Evolutionary conservation across 1,139 yeast genomes (phyloP).

Genomic region (Kodamaea anthophila): DNA sequence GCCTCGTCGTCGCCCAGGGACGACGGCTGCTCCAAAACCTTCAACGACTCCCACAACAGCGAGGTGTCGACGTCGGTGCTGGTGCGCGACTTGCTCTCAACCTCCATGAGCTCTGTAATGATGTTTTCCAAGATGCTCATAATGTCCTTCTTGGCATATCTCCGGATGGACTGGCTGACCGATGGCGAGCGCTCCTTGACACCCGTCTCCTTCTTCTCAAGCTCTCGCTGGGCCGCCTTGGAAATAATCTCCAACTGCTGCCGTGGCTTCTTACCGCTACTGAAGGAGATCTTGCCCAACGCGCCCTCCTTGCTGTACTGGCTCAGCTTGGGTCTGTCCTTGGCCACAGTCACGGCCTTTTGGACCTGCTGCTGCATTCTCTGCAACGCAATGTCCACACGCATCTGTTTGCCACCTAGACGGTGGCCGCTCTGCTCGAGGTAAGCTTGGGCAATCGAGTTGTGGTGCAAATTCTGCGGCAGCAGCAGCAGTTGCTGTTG

Average conservation of each 20-base stretch:
- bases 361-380: constrained; percentile 99
- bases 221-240: constrained; percentile 46
- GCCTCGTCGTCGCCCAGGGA: constrained; percentile 39
- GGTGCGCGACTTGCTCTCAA: constrained; percentile 80
- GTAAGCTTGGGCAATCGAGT: constrained; percentile 89
- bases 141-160: constrained; percentile 38
- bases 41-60: constrained; percentile 73
- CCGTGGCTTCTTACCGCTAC: constrained; percentile 83
- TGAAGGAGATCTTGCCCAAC: constrained; percentile 78
- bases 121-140: constrained; percentile 66
- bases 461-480: constrained; percentile 36
- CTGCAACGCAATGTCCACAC: constrained; percentile 93
- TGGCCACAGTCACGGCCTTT: constrained; percentile 91
- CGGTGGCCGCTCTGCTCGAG: constrained; percentile 90
- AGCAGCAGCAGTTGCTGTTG: constrained; percentile 2
- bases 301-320: constrained; percentile 82
- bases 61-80: constrained; percentile 48
- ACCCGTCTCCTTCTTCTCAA: constrained; percentile 30
- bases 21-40: constrained; percentile 49
- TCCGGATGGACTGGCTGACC: constrained; percentile 20
- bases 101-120: constrained; percentile 68
- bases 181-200: constrained; percentile 14
- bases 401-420: constrained; percentile 77
- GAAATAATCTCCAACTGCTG: constrained; percentile 71
- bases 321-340: constrained; percentile 75